Percentiles rank a stretch among this genome's conserved stretches.
phyloP scores from a whole-genome alignment of 2,329 filamentous ascomycete species.

The Chaetomiaceae sp. region DNA sequence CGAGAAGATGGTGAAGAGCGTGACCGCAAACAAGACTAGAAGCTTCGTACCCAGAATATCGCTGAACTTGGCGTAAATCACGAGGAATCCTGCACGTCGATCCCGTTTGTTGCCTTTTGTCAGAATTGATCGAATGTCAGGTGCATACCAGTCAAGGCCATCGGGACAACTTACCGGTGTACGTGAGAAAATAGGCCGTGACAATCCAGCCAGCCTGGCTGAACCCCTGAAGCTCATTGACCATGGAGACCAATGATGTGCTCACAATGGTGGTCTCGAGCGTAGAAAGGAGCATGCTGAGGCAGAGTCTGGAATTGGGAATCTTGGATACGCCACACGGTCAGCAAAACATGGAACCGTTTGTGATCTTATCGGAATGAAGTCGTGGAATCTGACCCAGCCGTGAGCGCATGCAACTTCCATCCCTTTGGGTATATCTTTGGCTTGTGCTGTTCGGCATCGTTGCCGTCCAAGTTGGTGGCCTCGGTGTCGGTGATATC shows the following conservation, averaged over 20 bases:
- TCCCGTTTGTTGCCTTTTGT: no score
- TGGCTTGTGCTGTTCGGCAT: neutral
- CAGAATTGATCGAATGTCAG: no score
- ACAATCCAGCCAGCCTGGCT: conserved; percentile 41
- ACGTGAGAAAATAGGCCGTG: conserved; percentile 44
- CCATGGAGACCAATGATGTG: conserved; percentile 45
- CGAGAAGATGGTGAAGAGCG: conserved; percentile 37
- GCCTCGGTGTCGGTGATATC: no score
- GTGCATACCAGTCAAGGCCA: no score
- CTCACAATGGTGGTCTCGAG: conserved; percentile 49
- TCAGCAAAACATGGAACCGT: no score
- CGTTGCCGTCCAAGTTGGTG: neutral
- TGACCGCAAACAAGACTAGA: conserved; percentile 32
- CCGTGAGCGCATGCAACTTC: conserved; percentile 13
- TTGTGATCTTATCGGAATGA: no score
- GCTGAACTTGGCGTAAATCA: conserved; percentile 41
- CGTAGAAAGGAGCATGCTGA: conserved; percentile 38
- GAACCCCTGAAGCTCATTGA: conserved; percentile 35
- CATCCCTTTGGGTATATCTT: conserved; percentile 12
- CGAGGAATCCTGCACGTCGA: conserved; percentile 34
- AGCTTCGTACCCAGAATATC: conserved; percentile 41
- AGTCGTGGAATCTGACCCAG: conserved; percentile 4
- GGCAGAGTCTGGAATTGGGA: conserved; percentile 3
- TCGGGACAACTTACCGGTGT: conserved; percentile 38
- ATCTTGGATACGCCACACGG: neutral